A percentile compares a stretch with the other conserved stretches of the same genome.
These are phyloP conservation scores for Coprinellus aureogranulatus DNA, from an alignment of 768 basidiomycete genomes.

Conservation along the genomic window DNA sequence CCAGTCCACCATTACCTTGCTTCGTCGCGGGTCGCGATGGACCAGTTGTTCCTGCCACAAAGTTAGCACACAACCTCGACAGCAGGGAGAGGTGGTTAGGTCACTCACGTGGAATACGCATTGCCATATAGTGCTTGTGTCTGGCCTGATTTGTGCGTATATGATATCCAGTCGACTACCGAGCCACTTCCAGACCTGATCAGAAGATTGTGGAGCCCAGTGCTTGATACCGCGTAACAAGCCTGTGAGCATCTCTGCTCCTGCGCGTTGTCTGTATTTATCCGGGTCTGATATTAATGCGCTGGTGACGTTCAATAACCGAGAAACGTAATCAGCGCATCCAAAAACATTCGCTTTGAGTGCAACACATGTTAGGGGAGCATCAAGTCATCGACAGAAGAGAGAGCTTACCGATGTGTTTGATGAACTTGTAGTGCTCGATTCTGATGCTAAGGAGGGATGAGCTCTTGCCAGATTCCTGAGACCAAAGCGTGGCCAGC, in stretches of 20 bases:
- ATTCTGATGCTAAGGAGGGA: conserved; percentile 54
- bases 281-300: conserved; percentile 61
- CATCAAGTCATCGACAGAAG: too few species aligned
- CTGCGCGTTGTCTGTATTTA: conserved; percentile 84
- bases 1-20: conserved; percentile 71
- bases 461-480: conserved; percentile 68
- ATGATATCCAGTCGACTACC: conserved; percentile 57
- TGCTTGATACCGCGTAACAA: conserved; percentile 79
- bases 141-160: conserved; percentile 77
- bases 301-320: conserved; percentile 55
- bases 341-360: conserved; percentile 65
- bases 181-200: conserved; percentile 74
- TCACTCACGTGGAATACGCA: conserved; percentile 52
- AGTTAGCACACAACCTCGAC: background rate
- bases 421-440: conserved; percentile 43
- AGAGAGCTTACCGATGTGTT: conserved; percentile 36
- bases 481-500: conserved; percentile 67
- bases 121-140: conserved; percentile 79
- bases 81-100: background rate
- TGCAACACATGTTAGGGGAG: background rate
- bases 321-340: conserved; percentile 43
- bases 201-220: conserved; percentile 58
- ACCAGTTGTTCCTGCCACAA: conserved; percentile 47
- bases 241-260: conserved; percentile 64
- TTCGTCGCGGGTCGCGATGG: conserved; percentile 79